phyloP scores from a whole-genome alignment of 495 filamentous ascomycete genomes.

The Trichocladium antarcticum region DNA sequence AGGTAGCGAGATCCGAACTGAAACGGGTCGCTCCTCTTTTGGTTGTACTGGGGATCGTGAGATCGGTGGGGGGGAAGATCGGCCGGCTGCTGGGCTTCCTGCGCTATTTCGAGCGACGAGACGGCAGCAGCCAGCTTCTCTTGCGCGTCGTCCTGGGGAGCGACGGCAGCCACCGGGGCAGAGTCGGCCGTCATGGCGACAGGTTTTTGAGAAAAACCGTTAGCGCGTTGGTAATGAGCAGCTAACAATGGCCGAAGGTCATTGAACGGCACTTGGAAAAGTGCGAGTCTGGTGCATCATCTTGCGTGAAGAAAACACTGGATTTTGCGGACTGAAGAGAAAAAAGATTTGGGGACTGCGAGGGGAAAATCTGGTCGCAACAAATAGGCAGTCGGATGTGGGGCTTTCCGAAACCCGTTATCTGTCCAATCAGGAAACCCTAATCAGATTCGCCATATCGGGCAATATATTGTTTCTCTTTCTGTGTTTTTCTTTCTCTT shows the following conservation, averaged over 20 bases:
- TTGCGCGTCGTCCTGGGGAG: constrained; percentile 3
- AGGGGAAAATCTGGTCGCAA: constrained; percentile 9
- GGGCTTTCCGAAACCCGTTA: constrained; percentile 2
- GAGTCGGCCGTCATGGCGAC: constrained; percentile 17
- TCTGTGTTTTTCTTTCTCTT: neutral
- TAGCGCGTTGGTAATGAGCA: constrained; percentile 16
- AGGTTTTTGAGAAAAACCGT: neutral
- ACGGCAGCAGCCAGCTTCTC: constrained; percentile 22
- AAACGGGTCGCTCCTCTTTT: constrained; percentile 85
- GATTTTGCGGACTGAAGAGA: constrained; percentile 7
- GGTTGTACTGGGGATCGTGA: constrained; percentile 47
- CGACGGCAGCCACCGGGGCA: constrained; percentile 4
- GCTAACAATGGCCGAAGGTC: constrained; percentile 20
- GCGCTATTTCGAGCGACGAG: constrained; percentile 22
- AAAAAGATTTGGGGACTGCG: constrained; percentile 6
- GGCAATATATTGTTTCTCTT: neutral
- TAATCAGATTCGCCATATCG: neutral
- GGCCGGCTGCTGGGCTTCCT: constrained; percentile 7
- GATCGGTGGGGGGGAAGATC: constrained; percentile 38
- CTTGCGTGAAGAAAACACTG: constrained; percentile 6
- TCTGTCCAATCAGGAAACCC: neutral
- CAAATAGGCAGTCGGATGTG: neutral
- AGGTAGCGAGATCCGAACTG: constrained; percentile 86
- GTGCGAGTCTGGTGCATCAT: constrained; percentile 18
- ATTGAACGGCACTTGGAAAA: constrained; percentile 18